These are phyloP conservation scores for Colletotrichum salicis DNA, from an alignment of 2,329 filamentous ascomycete genomes.

Conservation along the genomic window DNA sequence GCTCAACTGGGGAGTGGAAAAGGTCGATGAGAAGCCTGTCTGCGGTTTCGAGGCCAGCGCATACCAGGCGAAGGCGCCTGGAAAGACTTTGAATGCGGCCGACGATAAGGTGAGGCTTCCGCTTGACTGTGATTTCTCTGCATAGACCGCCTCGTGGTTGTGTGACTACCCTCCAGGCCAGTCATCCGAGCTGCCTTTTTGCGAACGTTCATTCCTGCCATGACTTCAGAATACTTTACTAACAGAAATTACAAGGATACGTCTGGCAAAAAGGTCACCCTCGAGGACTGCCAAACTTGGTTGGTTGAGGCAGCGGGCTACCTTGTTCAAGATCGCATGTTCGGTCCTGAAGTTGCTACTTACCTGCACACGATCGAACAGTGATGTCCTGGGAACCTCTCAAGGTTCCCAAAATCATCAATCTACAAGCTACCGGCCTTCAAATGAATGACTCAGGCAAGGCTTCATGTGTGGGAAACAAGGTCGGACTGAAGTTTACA, in stretches of 20 bases:
- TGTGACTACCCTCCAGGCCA: too few relatives aligned
- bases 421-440: too few relatives aligned
- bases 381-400: background rate
- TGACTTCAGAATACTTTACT: background rate
- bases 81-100: background rate
- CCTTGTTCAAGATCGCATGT: background rate
- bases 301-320: background rate
- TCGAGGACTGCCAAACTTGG: background rate
- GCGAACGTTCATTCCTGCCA: background rate
- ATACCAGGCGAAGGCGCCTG: background rate
- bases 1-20: background rate
- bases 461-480: too few relatives aligned
- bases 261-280: background rate
- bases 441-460: too few relatives aligned
- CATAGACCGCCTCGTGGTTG: background rate
- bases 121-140: background rate
- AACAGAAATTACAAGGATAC: background rate
- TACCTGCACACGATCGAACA: background rate
- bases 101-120: background rate
- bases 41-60: background rate
- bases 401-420: too few relatives aligned
- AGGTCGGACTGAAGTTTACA: too few relatives aligned
- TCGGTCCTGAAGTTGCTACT: background rate
- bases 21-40: background rate
- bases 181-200: background rate